phyloP scores from a whole-genome alignment of 805 yeast genomes.

The Komagataella pseudopastoris region DNA sequence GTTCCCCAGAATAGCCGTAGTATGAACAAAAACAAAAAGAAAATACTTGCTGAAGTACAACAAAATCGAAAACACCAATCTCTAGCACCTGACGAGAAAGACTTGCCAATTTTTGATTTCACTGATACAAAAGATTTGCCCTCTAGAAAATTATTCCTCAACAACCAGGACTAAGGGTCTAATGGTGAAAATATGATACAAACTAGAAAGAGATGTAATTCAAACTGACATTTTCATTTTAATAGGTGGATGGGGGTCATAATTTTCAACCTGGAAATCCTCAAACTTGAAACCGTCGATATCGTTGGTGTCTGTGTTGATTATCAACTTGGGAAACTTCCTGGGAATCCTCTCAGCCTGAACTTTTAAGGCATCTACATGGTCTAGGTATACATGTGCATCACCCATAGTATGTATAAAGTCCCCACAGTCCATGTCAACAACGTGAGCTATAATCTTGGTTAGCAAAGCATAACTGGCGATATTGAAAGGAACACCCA shows the following conservation, averaged over 20 bases:
- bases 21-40: background rate
- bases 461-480: conserved; percentile 93
- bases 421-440: conserved; percentile 91
- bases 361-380: conserved; percentile 77
- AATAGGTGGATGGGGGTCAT: conserved; percentile 72
- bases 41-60: background rate
- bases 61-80: background rate
- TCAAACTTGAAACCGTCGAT: conserved; percentile 86
- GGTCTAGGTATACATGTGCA: conserved; percentile 90
- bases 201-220: conserved; percentile 1
- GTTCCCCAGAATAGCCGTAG: background rate
- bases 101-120: background rate
- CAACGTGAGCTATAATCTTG: conserved; percentile 91
- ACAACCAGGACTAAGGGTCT: background rate
- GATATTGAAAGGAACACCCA: conserved; percentile 98
- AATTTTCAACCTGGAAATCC: conserved; percentile 72
- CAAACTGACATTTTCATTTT: conserved; percentile 97
- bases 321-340: conserved; percentile 64
- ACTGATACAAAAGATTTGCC: background rate
- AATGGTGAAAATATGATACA: background rate
- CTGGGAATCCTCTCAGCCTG: conserved; percentile 70
- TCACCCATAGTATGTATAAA: conserved; percentile 95
- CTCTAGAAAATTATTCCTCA: too few species aligned
- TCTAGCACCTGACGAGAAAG: background rate
- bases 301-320: conserved; percentile 49